phyloP scores from a whole-genome alignment of 2,329 filamentous ascomycete species.

The Fusarium secorum region DNA sequence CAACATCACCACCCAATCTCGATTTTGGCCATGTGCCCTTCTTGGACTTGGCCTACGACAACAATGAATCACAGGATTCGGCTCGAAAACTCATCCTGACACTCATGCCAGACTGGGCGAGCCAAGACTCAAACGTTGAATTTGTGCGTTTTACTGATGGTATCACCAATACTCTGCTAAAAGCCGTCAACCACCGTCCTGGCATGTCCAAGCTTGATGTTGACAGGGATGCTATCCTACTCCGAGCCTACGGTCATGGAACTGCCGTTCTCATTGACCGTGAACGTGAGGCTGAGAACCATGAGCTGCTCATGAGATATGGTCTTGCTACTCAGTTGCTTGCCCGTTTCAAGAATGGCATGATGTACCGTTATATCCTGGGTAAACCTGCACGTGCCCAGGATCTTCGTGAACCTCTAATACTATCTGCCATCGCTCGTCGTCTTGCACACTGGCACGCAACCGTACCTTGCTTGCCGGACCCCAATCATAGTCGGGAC shows the following conservation, averaged over 20 bases:
- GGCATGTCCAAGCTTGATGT: conserved; percentile 76
- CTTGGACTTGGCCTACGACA: conserved; percentile 82
- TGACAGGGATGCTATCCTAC: conserved; percentile 84
- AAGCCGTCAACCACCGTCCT: conserved; percentile 72
- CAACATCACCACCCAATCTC: conserved; percentile 45
- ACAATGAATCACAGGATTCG: conserved; percentile 77
- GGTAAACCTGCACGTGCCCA: conserved; percentile 81
- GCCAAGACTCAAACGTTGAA: conserved; percentile 75
- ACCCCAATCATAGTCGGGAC: conserved; percentile 36
- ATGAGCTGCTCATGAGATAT: conserved; percentile 85
- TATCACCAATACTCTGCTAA: conserved; percentile 93
- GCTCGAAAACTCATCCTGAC: conserved; percentile 81
- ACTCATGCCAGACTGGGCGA: conserved; percentile 84
- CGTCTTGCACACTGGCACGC: conserved; percentile 95
- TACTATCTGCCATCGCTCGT: conserved; percentile 85
- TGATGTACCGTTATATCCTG: conserved; percentile 90
- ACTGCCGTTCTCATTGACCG: conserved; percentile 96
- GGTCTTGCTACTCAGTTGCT: conserved; percentile 86
- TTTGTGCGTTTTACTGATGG: conserved; percentile 95
- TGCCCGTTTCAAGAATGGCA: conserved; percentile 93
- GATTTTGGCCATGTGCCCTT: conserved; percentile 60
- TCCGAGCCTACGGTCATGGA: conserved; percentile 92
- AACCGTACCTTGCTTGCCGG: conserved; percentile 64
- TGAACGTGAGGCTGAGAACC: conserved; percentile 80
- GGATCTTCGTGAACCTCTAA: conserved; percentile 76